A percentile compares a stretch with the other conserved stretches of the same genome.
Evolutionary conservation across 2,329 filamentous ascomycete genomes (phyloP).

Genomic region (Sporothrix pseudoabietina): DNA sequence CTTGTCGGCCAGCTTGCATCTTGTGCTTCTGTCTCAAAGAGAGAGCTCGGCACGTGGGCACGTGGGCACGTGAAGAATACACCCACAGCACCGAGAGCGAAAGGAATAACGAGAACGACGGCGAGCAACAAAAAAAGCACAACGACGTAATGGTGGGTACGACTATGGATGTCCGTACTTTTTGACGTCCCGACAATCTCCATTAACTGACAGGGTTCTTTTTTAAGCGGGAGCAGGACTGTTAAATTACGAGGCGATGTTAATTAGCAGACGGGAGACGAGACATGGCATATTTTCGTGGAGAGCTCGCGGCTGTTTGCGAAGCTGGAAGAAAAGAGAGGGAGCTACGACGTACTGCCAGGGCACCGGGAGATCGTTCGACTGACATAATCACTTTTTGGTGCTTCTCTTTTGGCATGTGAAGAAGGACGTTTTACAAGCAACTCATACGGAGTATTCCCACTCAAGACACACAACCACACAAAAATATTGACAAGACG

Average conservation of each 20-base stretch:
- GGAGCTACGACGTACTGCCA: neutral
- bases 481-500: neutral
- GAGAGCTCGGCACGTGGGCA: neutral
- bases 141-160: neutral
- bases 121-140: neutral
- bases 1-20: neutral
- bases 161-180: neutral
- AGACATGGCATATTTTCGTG: neutral
- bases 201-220: neutral
- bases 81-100: neutral
- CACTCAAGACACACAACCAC: neutral
- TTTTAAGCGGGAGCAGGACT: too few relatives aligned
- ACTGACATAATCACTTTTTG: neutral
- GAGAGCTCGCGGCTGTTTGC: neutral
- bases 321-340: too few relatives aligned
- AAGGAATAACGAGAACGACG: neutral
- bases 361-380: slow-evolving; percentile 6
- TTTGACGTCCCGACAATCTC: neutral
- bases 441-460: neutral
- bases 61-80: slow-evolving; percentile 1
- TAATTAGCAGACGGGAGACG: neutral
- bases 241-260: neutral
- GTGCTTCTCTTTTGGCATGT: neutral
- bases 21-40: neutral
- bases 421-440: neutral